These are phyloP conservation scores for Herpotrichia juniperi DNA, from an alignment of 2,329 filamentous ascomycete species.

Conservation along the genomic window DNA sequence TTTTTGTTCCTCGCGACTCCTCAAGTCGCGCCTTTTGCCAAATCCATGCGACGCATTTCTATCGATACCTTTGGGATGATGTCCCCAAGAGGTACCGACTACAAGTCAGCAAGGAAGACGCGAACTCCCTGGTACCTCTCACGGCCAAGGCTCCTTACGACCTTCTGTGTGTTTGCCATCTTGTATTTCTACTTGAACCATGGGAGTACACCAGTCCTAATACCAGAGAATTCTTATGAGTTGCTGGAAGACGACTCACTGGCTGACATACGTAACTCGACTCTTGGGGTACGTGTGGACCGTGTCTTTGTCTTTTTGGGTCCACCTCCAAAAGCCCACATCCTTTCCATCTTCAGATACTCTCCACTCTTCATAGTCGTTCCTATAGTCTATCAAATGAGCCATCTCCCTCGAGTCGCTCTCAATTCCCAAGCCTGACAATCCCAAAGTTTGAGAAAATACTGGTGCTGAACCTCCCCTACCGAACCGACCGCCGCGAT, in stretches of 20 bases:
- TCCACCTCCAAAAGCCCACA: neutral
- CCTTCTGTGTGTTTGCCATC: constrained; percentile 23
- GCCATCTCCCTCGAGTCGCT: constrained; percentile 1
- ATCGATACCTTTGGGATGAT: constrained; percentile 36
- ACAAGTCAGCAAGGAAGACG: constrained; percentile 24
- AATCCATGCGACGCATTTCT: constrained; percentile 33
- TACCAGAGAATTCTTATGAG: constrained; percentile 30
- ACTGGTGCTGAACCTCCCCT: constrained; percentile 60
- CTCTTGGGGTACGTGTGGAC: constrained; percentile 28
- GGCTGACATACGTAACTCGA: constrained; percentile 32
- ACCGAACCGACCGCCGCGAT: constrained; percentile 60
- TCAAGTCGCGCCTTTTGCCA: constrained; percentile 1
- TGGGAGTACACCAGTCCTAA: constrained; percentile 15
- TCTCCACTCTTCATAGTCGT: neutral
- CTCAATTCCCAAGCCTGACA: neutral
- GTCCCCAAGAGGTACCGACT: constrained; percentile 20
- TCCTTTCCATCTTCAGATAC: neutral
- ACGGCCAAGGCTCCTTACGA: constrained; percentile 30
- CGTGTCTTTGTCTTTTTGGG: neutral
- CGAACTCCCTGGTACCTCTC: constrained; percentile 24
- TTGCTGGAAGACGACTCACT: constrained; percentile 28
- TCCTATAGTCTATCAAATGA: neutral
- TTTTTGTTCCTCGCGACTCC: constrained; percentile 5
- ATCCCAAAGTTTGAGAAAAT: constrained; percentile 58
- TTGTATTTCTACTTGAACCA: constrained; percentile 30